Conservation (phyloP, 768 basidiomycete genomes). For the Russula ochroleuca region DNA sequence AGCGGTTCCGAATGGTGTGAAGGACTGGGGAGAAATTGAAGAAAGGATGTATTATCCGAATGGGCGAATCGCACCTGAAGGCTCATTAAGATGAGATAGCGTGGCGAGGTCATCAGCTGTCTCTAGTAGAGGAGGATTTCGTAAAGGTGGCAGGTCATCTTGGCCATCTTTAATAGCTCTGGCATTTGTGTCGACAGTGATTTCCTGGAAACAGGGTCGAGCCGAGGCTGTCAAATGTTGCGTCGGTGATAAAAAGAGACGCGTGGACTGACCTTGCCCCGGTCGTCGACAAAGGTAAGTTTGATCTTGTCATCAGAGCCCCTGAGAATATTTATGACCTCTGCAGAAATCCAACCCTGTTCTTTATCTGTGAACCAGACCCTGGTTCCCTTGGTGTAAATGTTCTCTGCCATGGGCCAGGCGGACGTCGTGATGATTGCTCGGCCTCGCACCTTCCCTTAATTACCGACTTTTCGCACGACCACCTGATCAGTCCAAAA, state of each 20-base stretch:
- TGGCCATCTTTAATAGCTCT: slow-evolving; percentile 78
- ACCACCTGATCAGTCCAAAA: slow-evolving; percentile 13
- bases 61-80: slow-evolving; percentile 61
- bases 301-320: slow-evolving; percentile 70
- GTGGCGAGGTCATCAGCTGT: slow-evolving; percentile 97
- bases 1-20: slow-evolving; percentile 95
- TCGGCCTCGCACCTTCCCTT: slow-evolving; percentile 1
- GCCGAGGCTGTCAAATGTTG: slow-evolving; percentile 8
- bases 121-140: slow-evolving; percentile 95
- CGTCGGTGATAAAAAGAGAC: slow-evolving; percentile 12
- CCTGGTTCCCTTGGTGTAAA: slow-evolving; percentile 84
- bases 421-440: slow-evolving; percentile 19
- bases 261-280: slow-evolving; percentile 65
- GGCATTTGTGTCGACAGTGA: slow-evolving; percentile 68
- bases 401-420: slow-evolving; percentile 76
- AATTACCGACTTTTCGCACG: slow-evolving; percentile 16
- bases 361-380: slow-evolving; percentile 96
- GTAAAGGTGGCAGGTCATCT: slow-evolving; percentile 81
- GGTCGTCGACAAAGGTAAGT: slow-evolving; percentile 84
- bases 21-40: slow-evolving; percentile 53
- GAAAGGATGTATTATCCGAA: slow-evolving; percentile 1
- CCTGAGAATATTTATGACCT: slow-evolving; percentile 64
- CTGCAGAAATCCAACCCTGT: slow-evolving; percentile 88
- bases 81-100: slow-evolving; percentile 96
- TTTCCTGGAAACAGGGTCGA: slow-evolving; percentile 51